Base-by-base conservation (phyloP, 2,329 filamentous ascomycete species). In the Coniella lustricola region DNA sequence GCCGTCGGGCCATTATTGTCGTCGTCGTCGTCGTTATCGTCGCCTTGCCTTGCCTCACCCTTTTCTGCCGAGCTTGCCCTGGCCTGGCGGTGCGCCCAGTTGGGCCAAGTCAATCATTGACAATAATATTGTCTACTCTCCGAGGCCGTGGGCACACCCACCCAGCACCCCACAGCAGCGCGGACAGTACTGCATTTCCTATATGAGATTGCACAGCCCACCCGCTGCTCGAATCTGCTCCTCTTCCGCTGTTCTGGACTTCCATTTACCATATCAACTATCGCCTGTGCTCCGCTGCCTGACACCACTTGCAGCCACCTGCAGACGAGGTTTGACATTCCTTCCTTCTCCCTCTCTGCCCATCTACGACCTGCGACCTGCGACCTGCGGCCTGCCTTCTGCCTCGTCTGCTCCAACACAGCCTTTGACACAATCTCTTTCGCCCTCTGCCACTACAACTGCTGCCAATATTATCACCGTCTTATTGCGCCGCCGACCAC, bases 161-260 rank as follows among this genome's bases (percentile, higher is more conserved):
- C 35, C 7, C 12, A 10, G n/a, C 25, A 14, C 42, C 32, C 16
- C 42, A 44, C 42, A 20, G 17, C 20, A 45, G n/a, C 44, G 36
- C 36, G 35, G 35, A 20, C 29, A 33, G 35, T n/a, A 39, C 50
- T 29, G 50, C 50, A 17, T 40, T n/a, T 40, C 35, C 31, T 39
- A 46, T 17, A 46, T 46, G 44, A 46, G 25, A 46, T 46, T 46
- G 39, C 50, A 45, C 43, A 50, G 47, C 40, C 50, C 47, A 47
- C 47, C 41, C 20, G n/a, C n/a, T 29, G 44, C 43, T 44, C 34
- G 37, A 18, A 32, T 34, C 40, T 38, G 33, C 37, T 46, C 43
- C 34, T 47, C 39, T 35, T 34, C 17, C 38, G 47, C 48, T 41
- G 39, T 44, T 20, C 50, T 52, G 39, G 43, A 52, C 20, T 43